Evolutionary conservation across 331 rosid species (phyloP), one percentile per base, ranked within the genome.

Genomic region (Pyrus hybrid): DNA sequence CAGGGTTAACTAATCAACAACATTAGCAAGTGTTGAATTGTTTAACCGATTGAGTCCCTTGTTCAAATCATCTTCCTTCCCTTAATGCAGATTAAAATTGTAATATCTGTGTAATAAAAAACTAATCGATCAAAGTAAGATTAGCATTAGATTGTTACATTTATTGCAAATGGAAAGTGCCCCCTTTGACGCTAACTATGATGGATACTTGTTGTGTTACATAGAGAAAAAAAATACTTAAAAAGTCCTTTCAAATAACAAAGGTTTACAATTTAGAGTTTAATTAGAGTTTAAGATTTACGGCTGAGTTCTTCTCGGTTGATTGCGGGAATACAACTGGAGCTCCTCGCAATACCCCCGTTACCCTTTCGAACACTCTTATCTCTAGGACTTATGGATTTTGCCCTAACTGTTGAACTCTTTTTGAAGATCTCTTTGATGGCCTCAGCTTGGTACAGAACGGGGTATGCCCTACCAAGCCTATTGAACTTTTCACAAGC

Each of bases 401-500:
- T 76, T 4, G 80, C 75, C 53, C 83, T 63, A 22, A 18, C 29
- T 37, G 63, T 66, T 12, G 85, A 32, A 64, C 53, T 82, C 67
- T 80, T 90, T 79, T 79, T 85, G 68, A 90, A 81, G 13, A 90
- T 88, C 67, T 81, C 74, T 43, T 83, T 90, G 33, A 90, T 75
- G 56, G 88, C 88, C 67, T 88, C 80, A 6, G 85, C 91, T 51
- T 80, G 93, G 76, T 85, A 85, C 45, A 87, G 35, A 53, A 75
- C 81, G 56, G 93, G 91, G 64, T 83, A 73, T 0, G 71, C 51
- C 75, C 90, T 83, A 8, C 74, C 89, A 22, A 91, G 58, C 64
- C 68, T 74, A 47, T 81, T 88, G 83, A 90, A 90, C 87, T 77
- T 83, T 3, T 78, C 83, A 32, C 96, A 90, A 43, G 68, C 86